Percentiles rank a stretch among this genome's conserved stretches.
phyloP scores from a whole-genome alignment of 768 basidiomycete species.

The Pleurotus pulmonarius region DNA sequence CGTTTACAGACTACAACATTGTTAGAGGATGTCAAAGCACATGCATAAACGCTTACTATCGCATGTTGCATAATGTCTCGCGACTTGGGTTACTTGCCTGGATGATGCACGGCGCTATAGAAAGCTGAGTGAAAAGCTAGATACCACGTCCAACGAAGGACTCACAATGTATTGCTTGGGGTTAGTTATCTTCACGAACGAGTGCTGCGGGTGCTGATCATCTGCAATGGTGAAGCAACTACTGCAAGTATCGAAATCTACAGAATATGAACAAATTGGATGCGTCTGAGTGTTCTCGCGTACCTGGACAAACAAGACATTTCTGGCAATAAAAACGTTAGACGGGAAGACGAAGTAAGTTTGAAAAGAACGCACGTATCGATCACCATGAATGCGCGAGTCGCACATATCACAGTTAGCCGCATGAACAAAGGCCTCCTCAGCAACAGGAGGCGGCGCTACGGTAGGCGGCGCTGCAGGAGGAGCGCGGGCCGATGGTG shows the following conservation, averaged over 20 bases:
- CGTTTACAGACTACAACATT: constrained; percentile 39
- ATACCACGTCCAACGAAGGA: not conserved
- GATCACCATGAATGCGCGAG: constrained; percentile 60
- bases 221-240: constrained; percentile 68
- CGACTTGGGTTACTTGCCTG: not conserved
- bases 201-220: constrained; percentile 74
- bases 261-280: not conserved
- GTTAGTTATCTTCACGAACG: constrained; percentile 61
- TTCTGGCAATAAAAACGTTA: constrained; percentile 40
- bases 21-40: not conserved
- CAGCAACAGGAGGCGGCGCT: not conserved
- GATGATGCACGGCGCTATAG: constrained; percentile 19
- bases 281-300: not conserved
- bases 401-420: constrained; percentile 80
- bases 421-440: constrained; percentile 41
- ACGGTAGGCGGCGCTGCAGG: constrained; percentile 11
- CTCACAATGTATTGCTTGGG: constrained; percentile 57
- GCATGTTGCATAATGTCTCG: constrained; percentile 57
- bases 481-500: constrained; percentile 3
- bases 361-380: constrained; percentile 56
- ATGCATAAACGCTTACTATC: constrained; percentile 33
- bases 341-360: constrained; percentile 3
- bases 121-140: not conserved
- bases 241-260: constrained; percentile 73
- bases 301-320: constrained; percentile 67